Percentiles rank a stretch among this genome's conserved stretches.
Conservation (phyloP, 352 stramenopile genomes). For the Hyaloperonospora brassicae region DNA sequence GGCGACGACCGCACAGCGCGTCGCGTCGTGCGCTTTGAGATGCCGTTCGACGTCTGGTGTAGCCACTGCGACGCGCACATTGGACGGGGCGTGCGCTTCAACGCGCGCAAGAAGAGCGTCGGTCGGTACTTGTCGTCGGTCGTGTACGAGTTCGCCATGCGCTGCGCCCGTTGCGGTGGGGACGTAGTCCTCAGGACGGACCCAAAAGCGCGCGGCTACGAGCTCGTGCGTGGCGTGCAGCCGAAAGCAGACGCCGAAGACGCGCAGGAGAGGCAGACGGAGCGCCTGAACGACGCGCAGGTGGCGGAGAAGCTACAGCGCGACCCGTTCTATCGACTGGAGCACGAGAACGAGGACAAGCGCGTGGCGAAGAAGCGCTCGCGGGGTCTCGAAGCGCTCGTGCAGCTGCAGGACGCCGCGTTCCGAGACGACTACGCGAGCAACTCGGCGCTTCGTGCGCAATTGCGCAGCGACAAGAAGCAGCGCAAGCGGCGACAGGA, state of each 20-base stretch:
- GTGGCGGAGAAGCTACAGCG: slow-evolving; percentile 31
- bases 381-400: slow-evolving; percentile 42
- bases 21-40: slow-evolving; percentile 95
- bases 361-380: slow-evolving; percentile 35
- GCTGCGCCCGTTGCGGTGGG: slow-evolving; percentile 83
- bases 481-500: slow-evolving; percentile 31
- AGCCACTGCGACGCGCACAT: slow-evolving; percentile 60
- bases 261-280: slow-evolving; percentile 31
- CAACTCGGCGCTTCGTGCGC: slow-evolving; percentile 46
- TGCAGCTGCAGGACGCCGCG: slow-evolving; percentile 48
- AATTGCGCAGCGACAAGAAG: slow-evolving; percentile 58
- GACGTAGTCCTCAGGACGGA: slow-evolving; percentile 94
- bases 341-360: slow-evolving; percentile 75
- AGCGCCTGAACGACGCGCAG: slow-evolving; percentile 51
- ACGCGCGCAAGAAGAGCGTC: slow-evolving; percentile 90
- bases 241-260: slow-evolving; percentile 73
- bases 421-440: slow-evolving; percentile 64
- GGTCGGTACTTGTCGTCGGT: slow-evolving; percentile 89
- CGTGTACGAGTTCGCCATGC: slow-evolving; percentile 93
- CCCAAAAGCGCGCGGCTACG: slow-evolving; percentile 86
- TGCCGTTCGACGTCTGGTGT: slow-evolving; percentile 95
- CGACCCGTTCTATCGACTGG: slow-evolving; percentile 69
- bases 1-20: slow-evolving; percentile 66
- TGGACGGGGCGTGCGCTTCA: slow-evolving; percentile 90
- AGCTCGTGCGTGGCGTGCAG: slow-evolving; percentile 82